phyloP scores from a whole-genome alignment of 2,329 filamentous ascomycete species.

The Kalaharituber pfeilii region DNA sequence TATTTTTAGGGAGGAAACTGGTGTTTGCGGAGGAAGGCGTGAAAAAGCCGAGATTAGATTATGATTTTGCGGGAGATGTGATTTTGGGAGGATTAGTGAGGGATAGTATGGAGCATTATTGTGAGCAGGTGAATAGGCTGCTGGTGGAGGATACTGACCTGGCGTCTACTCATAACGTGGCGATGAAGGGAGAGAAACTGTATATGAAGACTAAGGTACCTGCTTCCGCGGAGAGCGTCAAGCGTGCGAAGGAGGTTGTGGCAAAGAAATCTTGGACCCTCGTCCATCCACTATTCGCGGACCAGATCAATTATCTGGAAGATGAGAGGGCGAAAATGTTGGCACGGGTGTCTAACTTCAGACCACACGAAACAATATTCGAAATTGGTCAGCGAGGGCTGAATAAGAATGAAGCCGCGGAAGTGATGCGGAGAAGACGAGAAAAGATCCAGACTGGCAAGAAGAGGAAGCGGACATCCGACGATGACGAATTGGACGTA shows the following conservation, averaged over 20 bases:
- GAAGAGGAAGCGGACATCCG: constrained; percentile 31
- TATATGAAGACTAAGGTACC: constrained; percentile 81
- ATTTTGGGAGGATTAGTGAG: constrained; percentile 61
- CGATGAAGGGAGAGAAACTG: constrained; percentile 76
- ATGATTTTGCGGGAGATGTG: constrained; percentile 59
- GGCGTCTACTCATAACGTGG: constrained; percentile 49
- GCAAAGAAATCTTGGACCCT: constrained; percentile 52
- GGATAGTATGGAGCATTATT: constrained; percentile 53
- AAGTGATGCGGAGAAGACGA: constrained; percentile 57
- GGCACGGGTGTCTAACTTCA: constrained; percentile 70
- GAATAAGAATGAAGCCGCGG: constrained; percentile 46
- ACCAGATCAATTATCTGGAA: constrained; percentile 44
- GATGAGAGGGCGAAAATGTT: constrained; percentile 70
- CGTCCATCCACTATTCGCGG: constrained; percentile 64
- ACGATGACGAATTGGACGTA: constrained; percentile 25
- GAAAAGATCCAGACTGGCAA: constrained; percentile 44
- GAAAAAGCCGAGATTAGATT: constrained; percentile 34
- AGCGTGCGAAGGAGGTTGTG: constrained; percentile 63
- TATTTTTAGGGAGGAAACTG: constrained; percentile 77
- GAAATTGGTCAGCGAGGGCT: constrained; percentile 66
- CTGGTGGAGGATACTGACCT: constrained; percentile 62
- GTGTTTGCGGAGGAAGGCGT: constrained; percentile 51
- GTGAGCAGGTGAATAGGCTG: constrained; percentile 70
- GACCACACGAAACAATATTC: constrained; percentile 89
- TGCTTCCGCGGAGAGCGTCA: constrained; percentile 78